Base-by-base conservation (phyloP, 2,329 filamentous ascomycete genomes). In the Xylariaceae sp. region DNA sequence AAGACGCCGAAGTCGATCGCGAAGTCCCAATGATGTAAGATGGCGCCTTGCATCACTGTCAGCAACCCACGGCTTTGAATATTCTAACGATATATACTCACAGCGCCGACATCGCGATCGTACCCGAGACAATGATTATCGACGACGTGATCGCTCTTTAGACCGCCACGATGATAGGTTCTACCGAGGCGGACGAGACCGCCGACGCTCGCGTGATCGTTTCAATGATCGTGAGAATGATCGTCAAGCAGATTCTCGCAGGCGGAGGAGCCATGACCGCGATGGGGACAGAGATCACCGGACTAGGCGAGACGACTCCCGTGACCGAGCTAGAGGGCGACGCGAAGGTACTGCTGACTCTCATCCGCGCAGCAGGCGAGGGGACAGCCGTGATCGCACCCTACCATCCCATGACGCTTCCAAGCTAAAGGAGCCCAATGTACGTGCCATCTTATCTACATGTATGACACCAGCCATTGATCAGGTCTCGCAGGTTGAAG, bases 291-390 rank as follows among this genome's bases (percentile, higher is more conserved):
- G 82, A 61, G 81, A 87, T 55, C 71, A 79, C 56, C 81, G 82
- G 60, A 67, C 69, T 56, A 83, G 82, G 69, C 82, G 83, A 75
- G 86, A 88, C 65, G 83, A 83, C 58, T 87, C 81, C 63, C 78
- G 78, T 63, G 84, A 87, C 59, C 77, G 76, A 62, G 71, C 67
- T 59, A 76, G 74, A 61, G 75, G 73, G 54, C 79, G 78, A 61
- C 79, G 78, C 63, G 85, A 85, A 64, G 79, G 76, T 64, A 85
- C 85, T 65, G 75, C 79, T 74, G 85, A 89, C 67, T 81, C 83
- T 55, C 78, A 75, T 64, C 64, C 75, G 59, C 80, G 81, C 64
- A 76, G 72, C 67, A 81, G 76, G 72, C 78, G 77, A 62, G 83
- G 81, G 56, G 81, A 83, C 55, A 79, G 73, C 59, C 76, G 69